Evolutionary conservation across 2,329 filamentous ascomycete genomes (phyloP), one percentile per base, ranked within the genome.

Genomic region (Rasamsonia emersonii): DNA sequence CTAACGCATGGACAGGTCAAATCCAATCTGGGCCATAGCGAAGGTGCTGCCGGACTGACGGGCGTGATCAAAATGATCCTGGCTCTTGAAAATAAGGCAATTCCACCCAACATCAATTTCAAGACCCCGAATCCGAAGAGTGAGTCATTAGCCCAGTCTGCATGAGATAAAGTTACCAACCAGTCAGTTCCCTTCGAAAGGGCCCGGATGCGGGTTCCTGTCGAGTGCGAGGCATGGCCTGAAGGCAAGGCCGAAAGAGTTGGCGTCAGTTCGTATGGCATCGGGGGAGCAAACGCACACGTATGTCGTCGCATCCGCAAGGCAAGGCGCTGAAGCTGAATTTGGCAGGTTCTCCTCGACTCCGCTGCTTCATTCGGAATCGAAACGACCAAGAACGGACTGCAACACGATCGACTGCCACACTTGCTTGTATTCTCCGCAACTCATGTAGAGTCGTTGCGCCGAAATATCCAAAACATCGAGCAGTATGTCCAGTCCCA

Each of bases 221-320:
- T 19, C 2, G 34, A 41, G 3, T 7, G 28, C 8, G 33, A 16
- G 6, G 13, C 21, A 15, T 43, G 39, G 38, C 35, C 39, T 9
- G 11, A 10, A 13, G 25, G 26, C 9, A 27, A 29, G 15, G 21
- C 30, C 6, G 30, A 40, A n/a, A 37, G 47, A 28, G 49, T 44
- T 14, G 55, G 56, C 33, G 49, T 65, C 29, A 64, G 63, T 38
- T 61, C 56, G 4, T 67, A 67, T 34, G 65, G 65, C 2, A 67
- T 62, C 15, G 64, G 65, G 10, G 66, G 65, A 23, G 58, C 59
- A 10, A 68, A 67, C 36, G 59, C 57, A 0, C 65, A 70, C 19
- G 30, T 32, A 30, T 30, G 16, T 18, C 18, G 11, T 18, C 16
- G 20, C 8, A 18, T 30, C n/a, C 28, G 9, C 10, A 18, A 18